Evolutionary conservation across 2,329 filamentous ascomycete genomes (phyloP).

Genomic region (Xylariaceae sp.): DNA sequence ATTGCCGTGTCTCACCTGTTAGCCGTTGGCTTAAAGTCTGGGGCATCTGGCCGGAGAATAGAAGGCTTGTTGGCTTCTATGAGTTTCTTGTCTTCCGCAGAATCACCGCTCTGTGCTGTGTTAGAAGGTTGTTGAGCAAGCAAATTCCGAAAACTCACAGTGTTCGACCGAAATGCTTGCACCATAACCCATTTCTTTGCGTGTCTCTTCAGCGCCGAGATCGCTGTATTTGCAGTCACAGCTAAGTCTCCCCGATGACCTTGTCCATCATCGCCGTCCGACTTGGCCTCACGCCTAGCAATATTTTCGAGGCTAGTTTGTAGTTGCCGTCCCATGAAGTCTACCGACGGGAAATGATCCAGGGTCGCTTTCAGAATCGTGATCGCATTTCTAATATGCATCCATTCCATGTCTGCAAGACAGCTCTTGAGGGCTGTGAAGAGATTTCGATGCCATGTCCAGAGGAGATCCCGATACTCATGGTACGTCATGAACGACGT

Average conservation of each 20-base stretch:
- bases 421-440: constrained; percentile 77
- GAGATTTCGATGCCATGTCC: constrained; percentile 85
- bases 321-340: constrained; percentile 75
- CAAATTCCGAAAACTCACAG: constrained; percentile 42
- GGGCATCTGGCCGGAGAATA: constrained; percentile 54
- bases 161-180: constrained; percentile 65
- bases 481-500: constrained; percentile 74
- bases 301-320: constrained; percentile 63
- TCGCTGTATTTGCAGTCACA: constrained; percentile 66
- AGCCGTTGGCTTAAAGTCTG: constrained; percentile 59
- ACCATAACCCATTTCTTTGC: constrained; percentile 69
- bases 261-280: constrained; percentile 45
- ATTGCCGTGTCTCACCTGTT: constrained; percentile 30
- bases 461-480: constrained; percentile 79
- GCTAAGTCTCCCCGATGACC: constrained; percentile 69
- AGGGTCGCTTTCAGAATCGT: constrained; percentile 79
- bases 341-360: constrained; percentile 80
- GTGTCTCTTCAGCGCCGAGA: constrained; percentile 65
- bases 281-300: constrained; percentile 55
- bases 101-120: constrained; percentile 39
- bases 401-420: constrained; percentile 81
- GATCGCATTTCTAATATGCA: constrained; percentile 96
- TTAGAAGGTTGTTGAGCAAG: constrained; percentile 23
- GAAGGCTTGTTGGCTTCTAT: constrained; percentile 34
- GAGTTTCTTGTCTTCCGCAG: constrained; percentile 35